Conservation (phyloP, 164 flowering plant species). For the Stephania cephalantha region DNA sequence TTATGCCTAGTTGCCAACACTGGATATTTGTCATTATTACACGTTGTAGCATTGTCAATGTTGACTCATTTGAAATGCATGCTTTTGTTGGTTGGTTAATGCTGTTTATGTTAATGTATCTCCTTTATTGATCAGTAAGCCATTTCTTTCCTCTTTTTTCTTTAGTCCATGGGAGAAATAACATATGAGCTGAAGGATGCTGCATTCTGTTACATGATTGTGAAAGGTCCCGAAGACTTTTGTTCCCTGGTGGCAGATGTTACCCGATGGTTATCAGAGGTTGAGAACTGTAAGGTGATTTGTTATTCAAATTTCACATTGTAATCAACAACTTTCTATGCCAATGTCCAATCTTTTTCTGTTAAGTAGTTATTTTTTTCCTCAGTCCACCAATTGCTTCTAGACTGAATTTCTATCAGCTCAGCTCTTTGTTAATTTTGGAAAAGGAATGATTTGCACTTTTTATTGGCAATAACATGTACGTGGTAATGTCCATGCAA, state of each 20-base stretch:
- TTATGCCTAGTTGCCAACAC: not conserved
- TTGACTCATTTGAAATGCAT: not conserved
- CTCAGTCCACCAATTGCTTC: not conserved
- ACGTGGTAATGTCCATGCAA: too few species aligned
- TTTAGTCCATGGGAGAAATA: slow-evolving; percentile 73
- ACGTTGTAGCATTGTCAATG: not conserved
- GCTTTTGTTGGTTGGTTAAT: not conserved
- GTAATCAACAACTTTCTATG: not conserved
- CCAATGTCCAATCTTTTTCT: not conserved
- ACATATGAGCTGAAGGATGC: slow-evolving; percentile 85
- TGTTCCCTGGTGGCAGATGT: slow-evolving; percentile 62
- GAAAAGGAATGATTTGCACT: too few species aligned
- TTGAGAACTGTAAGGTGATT: slow-evolving; percentile 75
- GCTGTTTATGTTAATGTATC: not conserved
- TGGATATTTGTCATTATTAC: not conserved
- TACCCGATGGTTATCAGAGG: slow-evolving; percentile 77
- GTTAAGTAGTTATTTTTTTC: not conserved
- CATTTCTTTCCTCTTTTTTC: slow-evolving; percentile 10
- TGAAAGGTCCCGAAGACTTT: slow-evolving; percentile 52
- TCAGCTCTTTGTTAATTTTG: too few species aligned
- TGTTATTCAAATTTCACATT: not conserved
- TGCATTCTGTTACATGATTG: slow-evolving; percentile 62
- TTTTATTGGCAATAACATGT: too few species aligned
- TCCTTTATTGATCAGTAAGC: not conserved
- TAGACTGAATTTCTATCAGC: not conserved